These are phyloP conservation scores for Cercophora scortea DNA, from an alignment of 495 filamentous ascomycete genomes.

Conservation along the genomic window DNA sequence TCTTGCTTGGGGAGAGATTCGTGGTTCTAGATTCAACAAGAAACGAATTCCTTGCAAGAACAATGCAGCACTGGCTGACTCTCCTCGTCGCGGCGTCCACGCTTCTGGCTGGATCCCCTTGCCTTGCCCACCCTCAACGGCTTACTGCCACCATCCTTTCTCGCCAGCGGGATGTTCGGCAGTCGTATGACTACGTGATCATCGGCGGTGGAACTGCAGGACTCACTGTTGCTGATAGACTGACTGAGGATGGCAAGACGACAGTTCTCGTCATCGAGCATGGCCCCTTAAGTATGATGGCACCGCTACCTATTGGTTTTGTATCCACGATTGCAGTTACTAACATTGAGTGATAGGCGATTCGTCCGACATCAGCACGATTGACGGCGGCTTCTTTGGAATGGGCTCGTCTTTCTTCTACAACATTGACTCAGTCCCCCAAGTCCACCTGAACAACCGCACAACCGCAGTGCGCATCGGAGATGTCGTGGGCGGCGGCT, in stretches of 20 bases:
- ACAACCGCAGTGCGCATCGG: slow-evolving; percentile 35
- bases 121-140: too few species aligned
- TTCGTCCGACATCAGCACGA: slow-evolving; percentile 14
- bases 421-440: slow-evolving; percentile 35
- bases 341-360: slow-evolving; percentile 5
- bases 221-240: slow-evolving; percentile 66
- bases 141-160: slow-evolving; percentile 4
- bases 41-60: too few species aligned
- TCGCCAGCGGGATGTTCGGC: slow-evolving; percentile 2
- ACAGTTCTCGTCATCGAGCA: slow-evolving; percentile 46
- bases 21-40: too few species aligned
- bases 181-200: slow-evolving; percentile 72
- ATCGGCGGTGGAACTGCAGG: slow-evolving; percentile 86
- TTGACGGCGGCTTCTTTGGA: slow-evolving; percentile 21
- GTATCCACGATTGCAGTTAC: neutral
- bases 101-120: too few species aligned
- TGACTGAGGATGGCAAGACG: slow-evolving; percentile 37
- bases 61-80: too few species aligned
- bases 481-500: slow-evolving; percentile 50
- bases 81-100: too few species aligned
- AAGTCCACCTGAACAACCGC: slow-evolving; percentile 26
- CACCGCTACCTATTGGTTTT: neutral
- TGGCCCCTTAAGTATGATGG: slow-evolving; percentile 10
- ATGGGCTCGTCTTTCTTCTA: slow-evolving; percentile 18
- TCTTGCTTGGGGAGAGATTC: too few species aligned